phyloP scores from a whole-genome alignment of 768 basidiomycete species.

The Naematelia aurantialba region DNA sequence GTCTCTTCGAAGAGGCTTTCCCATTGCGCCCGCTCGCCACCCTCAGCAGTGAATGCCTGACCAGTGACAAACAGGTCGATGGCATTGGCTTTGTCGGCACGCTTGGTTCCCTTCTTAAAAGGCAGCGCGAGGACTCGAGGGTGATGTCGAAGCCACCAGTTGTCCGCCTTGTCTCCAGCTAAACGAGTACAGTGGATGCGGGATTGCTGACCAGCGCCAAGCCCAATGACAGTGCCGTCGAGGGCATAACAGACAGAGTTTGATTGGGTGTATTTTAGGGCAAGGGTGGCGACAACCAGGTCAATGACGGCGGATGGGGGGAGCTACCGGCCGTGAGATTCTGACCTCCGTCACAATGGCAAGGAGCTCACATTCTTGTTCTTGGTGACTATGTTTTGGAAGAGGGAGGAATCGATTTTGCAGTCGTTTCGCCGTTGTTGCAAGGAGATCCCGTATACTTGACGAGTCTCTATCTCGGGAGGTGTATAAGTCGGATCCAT shows the following conservation, averaged over 20 bases:
- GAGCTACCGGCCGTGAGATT: constrained; percentile 57
- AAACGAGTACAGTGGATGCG: constrained; percentile 99
- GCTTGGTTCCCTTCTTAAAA: constrained; percentile 96
- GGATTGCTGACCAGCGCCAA: constrained; percentile 97
- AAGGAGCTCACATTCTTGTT: constrained; percentile 68
- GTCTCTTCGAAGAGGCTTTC: constrained; percentile 73
- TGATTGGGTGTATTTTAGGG: constrained; percentile 98
- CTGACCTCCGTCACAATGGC: neutral
- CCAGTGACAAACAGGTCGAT: constrained; percentile 94
- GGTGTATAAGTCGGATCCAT: constrained; percentile 84
- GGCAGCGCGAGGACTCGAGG: constrained; percentile 85
- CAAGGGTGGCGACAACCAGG: constrained; percentile 90
- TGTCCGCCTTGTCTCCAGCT: constrained; percentile 94
- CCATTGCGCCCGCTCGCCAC: constrained; percentile 86
- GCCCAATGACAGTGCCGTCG: constrained; percentile 85
- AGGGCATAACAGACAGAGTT: constrained; percentile 96
- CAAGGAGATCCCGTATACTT: constrained; percentile 86
- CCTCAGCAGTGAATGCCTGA: constrained; percentile 68
- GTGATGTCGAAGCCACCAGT: constrained; percentile 99
- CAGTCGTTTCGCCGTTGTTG: constrained; percentile 87
- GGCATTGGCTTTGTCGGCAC: constrained; percentile 96
- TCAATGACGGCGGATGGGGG: constrained; percentile 75
- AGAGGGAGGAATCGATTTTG: constrained; percentile 75
- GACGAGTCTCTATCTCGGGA: constrained; percentile 77
- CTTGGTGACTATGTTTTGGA: constrained; percentile 81